Evolutionary conservation across 495 filamentous ascomycete species (phyloP).

Genomic region (Aspergillus asperescens): DNA sequence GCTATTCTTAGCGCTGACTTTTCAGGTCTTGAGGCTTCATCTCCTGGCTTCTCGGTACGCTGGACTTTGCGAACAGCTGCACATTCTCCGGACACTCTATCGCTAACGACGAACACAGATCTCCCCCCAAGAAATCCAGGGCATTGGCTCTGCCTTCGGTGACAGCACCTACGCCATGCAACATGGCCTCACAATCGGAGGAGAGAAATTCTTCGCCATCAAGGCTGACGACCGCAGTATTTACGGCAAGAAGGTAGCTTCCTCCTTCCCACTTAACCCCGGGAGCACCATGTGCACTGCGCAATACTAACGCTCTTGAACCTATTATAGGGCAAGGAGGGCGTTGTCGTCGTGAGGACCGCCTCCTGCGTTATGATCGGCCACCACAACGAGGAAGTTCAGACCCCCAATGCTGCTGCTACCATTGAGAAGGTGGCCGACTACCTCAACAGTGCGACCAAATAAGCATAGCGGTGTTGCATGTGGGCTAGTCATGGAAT

Average conservation of each 20-base stretch:
- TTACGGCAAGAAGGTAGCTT: slow-evolving; percentile 75
- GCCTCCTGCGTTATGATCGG: slow-evolving; percentile 78
- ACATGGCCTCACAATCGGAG: slow-evolving; percentile 63
- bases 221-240: slow-evolving; percentile 70
- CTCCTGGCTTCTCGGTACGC: slow-evolving; percentile 65
- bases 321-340: slow-evolving; percentile 64
- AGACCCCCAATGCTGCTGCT: slow-evolving; percentile 46
- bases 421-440: slow-evolving; percentile 40
- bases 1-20: slow-evolving; percentile 79
- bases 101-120: slow-evolving; percentile 25
- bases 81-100: no score
- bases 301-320: neutral
- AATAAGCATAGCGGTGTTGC: slow-evolving; percentile 14
- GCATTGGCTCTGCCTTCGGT: slow-evolving; percentile 30
- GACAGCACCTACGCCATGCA: slow-evolving; percentile 26
- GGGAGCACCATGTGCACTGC: neutral
- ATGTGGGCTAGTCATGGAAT: slow-evolving; percentile 4
- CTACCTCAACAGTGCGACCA: slow-evolving; percentile 40
- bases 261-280: slow-evolving; percentile 16
- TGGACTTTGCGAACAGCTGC: no score
- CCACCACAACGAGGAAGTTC: slow-evolving; percentile 68
- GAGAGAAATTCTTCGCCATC: slow-evolving; percentile 67
- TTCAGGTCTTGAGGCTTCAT: slow-evolving; percentile 77
- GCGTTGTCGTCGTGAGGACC: slow-evolving; percentile 75
- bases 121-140: slow-evolving; percentile 36